phyloP scores from a whole-genome alignment of 2,329 filamentous ascomycete genomes.

The Daldinia eschscholtzii region DNA sequence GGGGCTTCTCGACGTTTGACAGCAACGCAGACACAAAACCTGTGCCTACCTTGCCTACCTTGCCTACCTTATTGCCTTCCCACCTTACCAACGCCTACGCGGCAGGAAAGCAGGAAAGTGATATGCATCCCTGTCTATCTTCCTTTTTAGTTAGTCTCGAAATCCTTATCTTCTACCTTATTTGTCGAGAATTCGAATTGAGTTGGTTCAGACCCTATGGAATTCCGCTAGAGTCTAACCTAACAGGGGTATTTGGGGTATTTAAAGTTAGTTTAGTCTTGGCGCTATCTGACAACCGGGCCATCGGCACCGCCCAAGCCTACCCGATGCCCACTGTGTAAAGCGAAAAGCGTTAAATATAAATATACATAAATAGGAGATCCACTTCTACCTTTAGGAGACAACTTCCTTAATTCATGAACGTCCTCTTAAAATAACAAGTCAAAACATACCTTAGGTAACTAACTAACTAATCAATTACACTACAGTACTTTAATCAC shows the following conservation, averaged over 20 bases:
- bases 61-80: no score
- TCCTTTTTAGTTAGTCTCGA: constrained; percentile 9
- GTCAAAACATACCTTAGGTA: neutral
- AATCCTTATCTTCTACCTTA: constrained; percentile 22
- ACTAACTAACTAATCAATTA: neutral
- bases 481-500: neutral
- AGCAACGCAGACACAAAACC: neutral
- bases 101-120: neutral
- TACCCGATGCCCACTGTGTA: constrained; percentile 9
- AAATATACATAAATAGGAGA: neutral
- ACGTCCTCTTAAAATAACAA: neutral
- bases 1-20: constrained; percentile 12
- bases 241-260: constrained; percentile 14
- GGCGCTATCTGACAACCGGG: constrained; percentile 31
- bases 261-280: constrained; percentile 16
- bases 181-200: constrained; percentile 21
- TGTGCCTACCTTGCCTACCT: neutral
- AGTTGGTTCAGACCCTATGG: constrained; percentile 3
- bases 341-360: no score
- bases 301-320: constrained; percentile 26
- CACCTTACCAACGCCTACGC: neutral
- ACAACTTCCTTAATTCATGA: constrained; percentile 3
- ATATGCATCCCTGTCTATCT: constrained; percentile 13
- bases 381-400: neutral
- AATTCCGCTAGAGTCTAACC: constrained; percentile 8